Evolutionary conservation across 768 basidiomycete genomes (phyloP).

Genomic region (Leccinum broughii): DNA sequence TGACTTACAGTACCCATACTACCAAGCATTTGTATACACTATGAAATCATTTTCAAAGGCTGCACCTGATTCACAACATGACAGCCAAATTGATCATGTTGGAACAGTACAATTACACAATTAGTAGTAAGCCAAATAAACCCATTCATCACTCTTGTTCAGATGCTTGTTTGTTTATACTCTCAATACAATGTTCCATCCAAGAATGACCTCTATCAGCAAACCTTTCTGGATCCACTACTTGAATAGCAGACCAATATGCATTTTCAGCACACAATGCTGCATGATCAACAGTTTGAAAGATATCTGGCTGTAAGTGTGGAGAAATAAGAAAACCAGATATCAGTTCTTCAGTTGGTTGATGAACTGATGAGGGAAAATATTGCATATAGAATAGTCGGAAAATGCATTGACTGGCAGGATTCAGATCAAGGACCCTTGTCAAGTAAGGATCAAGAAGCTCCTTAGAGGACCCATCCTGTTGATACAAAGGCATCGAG

Average conservation of each 20-base stretch:
- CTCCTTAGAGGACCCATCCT: slow-evolving; percentile 36
- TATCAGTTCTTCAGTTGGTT: not conserved
- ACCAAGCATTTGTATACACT: no score
- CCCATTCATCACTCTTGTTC: not conserved
- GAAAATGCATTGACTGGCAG: slow-evolving; percentile 39
- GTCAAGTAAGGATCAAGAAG: slow-evolving; percentile 56
- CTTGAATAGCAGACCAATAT: slow-evolving; percentile 44
- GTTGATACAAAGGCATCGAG: slow-evolving; percentile 45
- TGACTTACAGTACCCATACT: no score
- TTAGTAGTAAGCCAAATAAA: not conserved
- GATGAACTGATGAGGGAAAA: slow-evolving; percentile 10
- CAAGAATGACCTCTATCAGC: slow-evolving; percentile 13
- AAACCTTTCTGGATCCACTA: not conserved
- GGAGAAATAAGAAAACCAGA: slow-evolving; percentile 25
- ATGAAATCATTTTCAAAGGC: no score
- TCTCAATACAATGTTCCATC: not conserved
- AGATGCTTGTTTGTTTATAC: not conserved
- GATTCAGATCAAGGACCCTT: slow-evolving; percentile 36
- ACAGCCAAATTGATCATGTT: no score
- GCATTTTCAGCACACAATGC: slow-evolving; percentile 56
- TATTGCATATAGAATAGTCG: slow-evolving; percentile 57
- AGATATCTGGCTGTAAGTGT: slow-evolving; percentile 36
- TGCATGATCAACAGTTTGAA: slow-evolving; percentile 58
- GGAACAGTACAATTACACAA: no score
- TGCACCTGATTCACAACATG: no score